Evolutionary conservation across 768 basidiomycete genomes (phyloP).

Genomic region (Lentinus tigrinus): DNA sequence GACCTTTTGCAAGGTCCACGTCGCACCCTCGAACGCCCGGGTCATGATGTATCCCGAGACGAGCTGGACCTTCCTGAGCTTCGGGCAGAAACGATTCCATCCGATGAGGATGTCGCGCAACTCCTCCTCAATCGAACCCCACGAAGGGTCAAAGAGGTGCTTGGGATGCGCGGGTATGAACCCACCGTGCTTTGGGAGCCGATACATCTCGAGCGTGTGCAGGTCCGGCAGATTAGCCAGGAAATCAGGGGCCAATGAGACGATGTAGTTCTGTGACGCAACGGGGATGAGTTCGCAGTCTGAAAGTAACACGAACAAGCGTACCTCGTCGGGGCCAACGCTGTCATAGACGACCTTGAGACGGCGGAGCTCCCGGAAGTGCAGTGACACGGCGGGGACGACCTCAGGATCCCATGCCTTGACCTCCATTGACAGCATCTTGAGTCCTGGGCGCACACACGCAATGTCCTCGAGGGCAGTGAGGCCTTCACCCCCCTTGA

Average conservation of each 20-base stretch:
- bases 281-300: neutral
- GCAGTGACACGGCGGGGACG: conserved; percentile 38
- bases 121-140: conserved; percentile 25
- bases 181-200: conserved; percentile 3
- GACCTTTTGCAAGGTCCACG: conserved; percentile 26
- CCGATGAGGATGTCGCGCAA: conserved; percentile 40
- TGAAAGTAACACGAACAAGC: conserved; percentile 5
- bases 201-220: conserved; percentile 40
- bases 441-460: conserved; percentile 27
- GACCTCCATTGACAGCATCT: conserved; percentile 34
- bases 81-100: conserved; percentile 42
- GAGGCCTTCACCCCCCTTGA: conserved; percentile 19
- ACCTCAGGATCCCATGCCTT: conserved; percentile 47
- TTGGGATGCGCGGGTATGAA: conserved; percentile 9
- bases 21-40: conserved; percentile 35
- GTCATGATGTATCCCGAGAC: conserved; percentile 39
- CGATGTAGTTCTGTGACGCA: conserved; percentile 34
- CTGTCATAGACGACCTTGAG: conserved; percentile 41
- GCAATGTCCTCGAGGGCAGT: conserved; percentile 18
- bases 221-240: conserved; percentile 36
- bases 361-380: conserved; percentile 36
- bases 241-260: conserved; percentile 44
- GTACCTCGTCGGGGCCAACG: conserved; percentile 41
- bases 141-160: conserved; percentile 22
- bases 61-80: conserved; percentile 42